Base-by-base conservation (phyloP, 352 stramenopile genomes). In the Plasmopara viticola region DNA sequence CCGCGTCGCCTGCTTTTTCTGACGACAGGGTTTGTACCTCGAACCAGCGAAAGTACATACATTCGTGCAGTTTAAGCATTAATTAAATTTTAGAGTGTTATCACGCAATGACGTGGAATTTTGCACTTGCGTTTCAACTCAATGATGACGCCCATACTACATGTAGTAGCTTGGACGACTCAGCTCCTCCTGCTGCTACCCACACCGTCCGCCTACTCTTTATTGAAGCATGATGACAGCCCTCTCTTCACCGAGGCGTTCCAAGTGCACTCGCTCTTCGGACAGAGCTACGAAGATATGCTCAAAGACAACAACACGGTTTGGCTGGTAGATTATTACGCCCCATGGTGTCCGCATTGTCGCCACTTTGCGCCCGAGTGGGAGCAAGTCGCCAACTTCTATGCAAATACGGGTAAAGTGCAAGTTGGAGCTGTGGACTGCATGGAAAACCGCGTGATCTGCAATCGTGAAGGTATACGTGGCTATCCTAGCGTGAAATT, bases 261-360 rank as follows among this genome's bases (percentile, higher is more conserved):
- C 56, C 72, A 85, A 45, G 66, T 92, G 35, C 64, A 62, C 28
- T 58, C 56, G 37, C 63, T 88, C 6, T 66, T 58, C 29, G 25
- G 54, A 8, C 48, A 60, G 42, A 71, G 43, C 44, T 87, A 77
- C 51, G 58, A 64, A n/a, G 52, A 53, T 9, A 74, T 83, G 58
- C 51, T 74, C 57, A 74, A 79, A 48, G 60, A 62, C 40, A 74
- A 72, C 6, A 46, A 77, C 56, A 68, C 66, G 2, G 74, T 89
- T 20, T 92, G 81, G 81, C 44, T 91, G 38, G 68, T 94, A 28
- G 81, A 94, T 55, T 94, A 90, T 54, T 94, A 94, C 62, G 72
- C 84, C 35, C 79, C 84, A 7, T 92, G 81, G 84, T 94, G 84
- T 53, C 77, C 77, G 20, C 84, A 94, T 56, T 94, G 82, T 55